Conservation (phyloP, 306 rosid genomes). For the Prunus kanzakura region DNA sequence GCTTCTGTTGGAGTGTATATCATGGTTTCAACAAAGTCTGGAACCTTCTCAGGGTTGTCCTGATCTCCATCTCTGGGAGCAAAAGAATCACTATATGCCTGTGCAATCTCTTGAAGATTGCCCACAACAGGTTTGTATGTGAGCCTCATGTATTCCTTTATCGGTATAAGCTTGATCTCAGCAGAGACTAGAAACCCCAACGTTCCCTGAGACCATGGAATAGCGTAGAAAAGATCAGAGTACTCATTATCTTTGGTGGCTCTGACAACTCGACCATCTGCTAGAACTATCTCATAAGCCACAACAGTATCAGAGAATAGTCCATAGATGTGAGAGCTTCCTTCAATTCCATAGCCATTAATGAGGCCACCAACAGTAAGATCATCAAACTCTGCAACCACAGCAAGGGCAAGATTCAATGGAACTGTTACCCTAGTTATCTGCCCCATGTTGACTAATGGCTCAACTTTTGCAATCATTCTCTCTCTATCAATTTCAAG, state of each 20-base stretch:
- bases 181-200: slow-evolving; percentile 94
- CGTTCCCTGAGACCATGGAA: slow-evolving; percentile 99
- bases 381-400: slow-evolving; percentile 95
- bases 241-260: slow-evolving; percentile 87
- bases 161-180: slow-evolving; percentile 77
- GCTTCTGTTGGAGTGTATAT: slow-evolving; percentile 62
- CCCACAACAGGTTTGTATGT: slow-evolving; percentile 80
- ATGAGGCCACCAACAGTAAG: slow-evolving; percentile 99
- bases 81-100: slow-evolving; percentile 77
- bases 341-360: slow-evolving; percentile 96
- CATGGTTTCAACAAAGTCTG: slow-evolving; percentile 95
- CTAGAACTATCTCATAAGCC: slow-evolving; percentile 78
- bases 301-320: slow-evolving; percentile 91
- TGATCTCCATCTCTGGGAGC: slow-evolving; percentile 89
- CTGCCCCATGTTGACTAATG: slow-evolving; percentile 97
- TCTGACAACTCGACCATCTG: slow-evolving; percentile 90
- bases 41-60: slow-evolving; percentile 81
- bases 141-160: slow-evolving; percentile 91
- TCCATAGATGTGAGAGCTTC: slow-evolving; percentile 93
- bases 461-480: slow-evolving; percentile 92
- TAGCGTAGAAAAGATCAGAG: slow-evolving; percentile 77
- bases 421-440: slow-evolving; percentile 83
- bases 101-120: slow-evolving; percentile 71
- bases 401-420: slow-evolving; percentile 86
- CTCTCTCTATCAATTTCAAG: slow-evolving; percentile 67